Evolutionary conservation across 23 red algal genomes (phyloP).

Genomic region (Porphyridium purpureum): DNA sequence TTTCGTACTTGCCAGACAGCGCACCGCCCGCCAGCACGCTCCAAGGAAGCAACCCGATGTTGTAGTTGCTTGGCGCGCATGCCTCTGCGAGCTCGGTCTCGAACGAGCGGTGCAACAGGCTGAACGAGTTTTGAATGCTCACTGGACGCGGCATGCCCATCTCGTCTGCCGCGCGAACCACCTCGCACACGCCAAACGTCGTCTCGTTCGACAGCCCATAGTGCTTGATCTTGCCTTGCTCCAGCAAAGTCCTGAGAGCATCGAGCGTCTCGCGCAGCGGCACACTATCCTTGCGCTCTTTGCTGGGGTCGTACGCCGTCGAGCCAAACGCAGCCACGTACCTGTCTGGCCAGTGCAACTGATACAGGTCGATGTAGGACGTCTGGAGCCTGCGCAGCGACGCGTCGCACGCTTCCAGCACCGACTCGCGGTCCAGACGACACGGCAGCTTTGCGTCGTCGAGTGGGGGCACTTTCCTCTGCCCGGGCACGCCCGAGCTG

Average conservation of each 20-base stretch:
- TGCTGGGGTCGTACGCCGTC: conserved; percentile 12
- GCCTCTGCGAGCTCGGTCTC: conserved; percentile 64
- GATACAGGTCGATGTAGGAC: conserved; percentile 78
- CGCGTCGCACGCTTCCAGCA: conserved; percentile 47
- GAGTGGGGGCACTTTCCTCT: conserved; percentile 8
- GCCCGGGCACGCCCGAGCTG: not conserved
- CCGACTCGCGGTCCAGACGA: conserved; percentile 13
- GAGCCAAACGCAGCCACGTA: conserved; percentile 49
- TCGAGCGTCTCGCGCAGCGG: conserved; percentile 18
- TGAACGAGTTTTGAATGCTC: conserved; percentile 73
- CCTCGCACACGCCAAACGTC: conserved; percentile 45
- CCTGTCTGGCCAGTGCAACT: conserved; percentile 85
- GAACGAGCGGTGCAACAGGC: conserved; percentile 46
- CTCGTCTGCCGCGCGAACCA: conserved; percentile 13
- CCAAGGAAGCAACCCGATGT: conserved; percentile 61
- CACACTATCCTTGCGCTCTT: conserved; percentile 7
- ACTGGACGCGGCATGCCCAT: conserved; percentile 49
- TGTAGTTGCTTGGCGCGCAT: conserved; percentile 27
- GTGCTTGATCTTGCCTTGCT: conserved; percentile 61
- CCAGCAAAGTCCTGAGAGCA: conserved; percentile 50
- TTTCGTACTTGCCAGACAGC: conserved; percentile 66
- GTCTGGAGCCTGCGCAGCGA: conserved; percentile 41
- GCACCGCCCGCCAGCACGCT: conserved; percentile 60
- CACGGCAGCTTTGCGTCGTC: conserved; percentile 2
- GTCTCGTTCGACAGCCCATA: conserved; percentile 82